phyloP scores from a whole-genome alignment of 345 rosid genomes.

The Populus tremula region DNA sequence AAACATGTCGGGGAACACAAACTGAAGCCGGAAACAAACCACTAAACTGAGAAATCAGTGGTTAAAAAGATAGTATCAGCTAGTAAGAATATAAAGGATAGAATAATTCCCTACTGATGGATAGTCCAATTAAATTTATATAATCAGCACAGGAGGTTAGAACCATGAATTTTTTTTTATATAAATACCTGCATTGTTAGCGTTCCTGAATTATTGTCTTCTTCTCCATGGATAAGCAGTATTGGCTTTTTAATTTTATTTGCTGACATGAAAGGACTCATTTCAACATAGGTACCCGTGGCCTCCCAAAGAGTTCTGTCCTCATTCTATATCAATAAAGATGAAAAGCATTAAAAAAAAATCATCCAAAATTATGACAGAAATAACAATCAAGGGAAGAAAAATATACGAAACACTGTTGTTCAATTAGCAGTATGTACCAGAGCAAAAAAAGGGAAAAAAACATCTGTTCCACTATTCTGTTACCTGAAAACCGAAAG shows the following conservation, averaged over 20 bases:
- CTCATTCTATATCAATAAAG: constrained; percentile 58
- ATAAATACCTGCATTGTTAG: constrained; percentile 86
- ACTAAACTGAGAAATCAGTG: constrained; percentile 7
- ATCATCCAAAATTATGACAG: constrained; percentile 11
- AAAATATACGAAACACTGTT: background rate
- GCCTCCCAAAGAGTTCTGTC: constrained; percentile 99
- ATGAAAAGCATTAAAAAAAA: constrained; percentile 3
- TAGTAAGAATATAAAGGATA: background rate
- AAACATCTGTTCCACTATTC: background rate
- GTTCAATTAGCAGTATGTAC: background rate
- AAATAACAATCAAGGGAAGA: background rate
- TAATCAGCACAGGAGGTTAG: background rate
- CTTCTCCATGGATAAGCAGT: constrained; percentile 96
- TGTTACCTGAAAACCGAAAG: constrained; percentile 94
- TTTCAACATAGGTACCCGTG: constrained; percentile 71
- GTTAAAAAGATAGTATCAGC: background rate
- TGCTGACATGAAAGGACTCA: constrained; percentile 98
- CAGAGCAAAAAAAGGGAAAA: background rate
- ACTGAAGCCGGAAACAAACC: constrained; percentile 5
- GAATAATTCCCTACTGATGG: background rate
- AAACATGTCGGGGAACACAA: constrained; percentile 5
- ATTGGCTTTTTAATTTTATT: constrained; percentile 93
- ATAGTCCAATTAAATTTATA: background rate
- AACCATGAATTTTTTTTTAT: too few species aligned
- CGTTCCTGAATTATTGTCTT: constrained; percentile 94